Evolutionary conservation across 2,329 filamentous ascomycete genomes (phyloP).

Genomic region (Sphaerulina vaccinii): DNA sequence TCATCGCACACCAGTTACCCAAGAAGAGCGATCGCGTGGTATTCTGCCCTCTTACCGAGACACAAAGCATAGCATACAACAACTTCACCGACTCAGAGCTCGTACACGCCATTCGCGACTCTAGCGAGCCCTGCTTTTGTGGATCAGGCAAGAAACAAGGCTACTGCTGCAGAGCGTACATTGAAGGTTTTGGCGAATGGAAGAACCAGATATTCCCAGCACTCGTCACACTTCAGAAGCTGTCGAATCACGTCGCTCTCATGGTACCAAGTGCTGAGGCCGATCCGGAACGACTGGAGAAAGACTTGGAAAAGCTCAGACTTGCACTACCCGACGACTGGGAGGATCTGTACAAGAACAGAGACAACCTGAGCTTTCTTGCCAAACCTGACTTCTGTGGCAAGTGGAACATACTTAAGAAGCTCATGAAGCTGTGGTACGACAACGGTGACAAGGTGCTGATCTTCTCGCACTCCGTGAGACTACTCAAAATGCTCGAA

Average conservation of each 20-base stretch:
- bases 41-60: constrained; percentile 84
- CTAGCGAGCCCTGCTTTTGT: constrained; percentile 69
- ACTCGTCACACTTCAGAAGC: constrained; percentile 78
- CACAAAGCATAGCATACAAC: constrained; percentile 79
- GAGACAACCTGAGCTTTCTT: constrained; percentile 76
- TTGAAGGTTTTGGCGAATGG: constrained; percentile 67
- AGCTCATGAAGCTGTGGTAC: constrained; percentile 86
- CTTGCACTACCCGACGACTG: constrained; percentile 73
- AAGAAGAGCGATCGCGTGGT: constrained; percentile 94
- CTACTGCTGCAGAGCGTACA: constrained; percentile 70
- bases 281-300: constrained; percentile 68
- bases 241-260: constrained; percentile 89
- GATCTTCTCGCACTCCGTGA: constrained; percentile 90
- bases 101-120: constrained; percentile 65
- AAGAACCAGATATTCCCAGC: constrained; percentile 78
- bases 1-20: constrained; percentile 88
- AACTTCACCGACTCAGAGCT: constrained; percentile 73
- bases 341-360: constrained; percentile 68
- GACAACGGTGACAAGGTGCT: constrained; percentile 88
- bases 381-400: constrained; percentile 90
- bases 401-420: constrained; percentile 91
- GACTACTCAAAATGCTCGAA: constrained; percentile 77
- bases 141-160: constrained; percentile 68
- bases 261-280: constrained; percentile 71
- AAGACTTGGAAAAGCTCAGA: constrained; percentile 71